Evolutionary conservation across 208 protist genomes (phyloP), one percentile per base, ranked within the genome.

Genomic region (Naegleria lovaniensis): DNA sequence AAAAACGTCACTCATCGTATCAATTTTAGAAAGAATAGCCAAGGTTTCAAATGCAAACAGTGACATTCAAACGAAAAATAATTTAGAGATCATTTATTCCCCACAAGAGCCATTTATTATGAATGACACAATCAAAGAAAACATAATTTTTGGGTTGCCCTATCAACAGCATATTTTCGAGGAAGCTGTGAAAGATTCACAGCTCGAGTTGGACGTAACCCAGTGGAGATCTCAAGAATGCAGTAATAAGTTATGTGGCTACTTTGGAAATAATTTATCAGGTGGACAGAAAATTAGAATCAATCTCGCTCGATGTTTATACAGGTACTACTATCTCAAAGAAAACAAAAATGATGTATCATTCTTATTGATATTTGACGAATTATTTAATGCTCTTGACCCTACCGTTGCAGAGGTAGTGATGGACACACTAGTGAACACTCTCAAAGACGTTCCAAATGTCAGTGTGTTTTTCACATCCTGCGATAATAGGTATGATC

Each of bases 61-160:
- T 7, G 7, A 48, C 43, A 48, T 48, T 7, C 43, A 48, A 48
- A 48, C 7, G 5, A 48, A 7, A 48, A 67, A 67, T 67, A 29
- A 67, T 19, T 67, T 67, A 19, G 16, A 39, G 1, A 38, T 92
- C 19, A 13, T 84, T 22, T 91, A 76, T 75, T 75, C 59, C 25
- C 48, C 93, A 9, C 95, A 96, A 89, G 39, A 90, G 39, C 16
- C 95, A 19, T 96, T 85, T 36, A 94, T 96, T 13, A 38, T 92
- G 5, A 96, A 95, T 91, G 92, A 88, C 5, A 93, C 95, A 33
- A 29, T 96, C 3, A 39, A 59, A 38, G 93, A 95, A 15, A 96
- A 96, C 88, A 96, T 96, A 40, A 13, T 95, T 6, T 96, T 96
- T 86, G 95, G 95, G 33, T 39, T 87, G 33, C 22, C 19, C 15